Conservation (phyloP, 768 basidiomycete genomes). For the Podaxis rugospora region DNA sequence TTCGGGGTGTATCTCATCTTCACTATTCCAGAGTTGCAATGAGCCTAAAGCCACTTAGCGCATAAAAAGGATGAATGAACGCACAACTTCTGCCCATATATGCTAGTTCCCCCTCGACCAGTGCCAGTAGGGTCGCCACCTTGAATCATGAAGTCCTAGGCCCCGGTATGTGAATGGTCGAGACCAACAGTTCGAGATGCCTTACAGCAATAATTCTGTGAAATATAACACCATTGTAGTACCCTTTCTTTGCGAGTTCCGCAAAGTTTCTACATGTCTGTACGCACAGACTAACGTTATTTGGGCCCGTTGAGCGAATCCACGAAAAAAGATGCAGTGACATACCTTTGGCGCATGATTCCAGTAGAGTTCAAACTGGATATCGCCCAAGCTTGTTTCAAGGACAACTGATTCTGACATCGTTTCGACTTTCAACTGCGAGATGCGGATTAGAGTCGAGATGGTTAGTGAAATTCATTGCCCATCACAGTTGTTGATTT, state of each 20-base stretch:
- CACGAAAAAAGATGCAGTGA: background rate
- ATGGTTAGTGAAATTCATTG: background rate
- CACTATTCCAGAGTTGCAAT: slow-evolving; percentile 35
- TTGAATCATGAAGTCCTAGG: slow-evolving; percentile 95
- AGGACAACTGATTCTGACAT: slow-evolving; percentile 59
- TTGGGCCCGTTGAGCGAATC: slow-evolving; percentile 9
- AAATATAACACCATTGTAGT: slow-evolving; percentile 88
- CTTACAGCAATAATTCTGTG: slow-evolving; percentile 87
- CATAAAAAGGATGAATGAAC: slow-evolving; percentile 16
- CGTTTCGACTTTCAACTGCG: background rate
- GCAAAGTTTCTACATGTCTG: slow-evolving; percentile 96
- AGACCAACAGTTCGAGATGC: background rate
- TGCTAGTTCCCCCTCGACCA: slow-evolving; percentile 86
- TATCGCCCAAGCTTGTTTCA: slow-evolving; percentile 81
- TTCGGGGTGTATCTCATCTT: slow-evolving; percentile 90
- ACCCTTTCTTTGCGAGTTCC: slow-evolving; percentile 85
- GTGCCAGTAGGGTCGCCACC: slow-evolving; percentile 95
- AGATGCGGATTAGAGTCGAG: background rate
- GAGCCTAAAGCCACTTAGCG: background rate
- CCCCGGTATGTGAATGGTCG: background rate
- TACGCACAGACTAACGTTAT: slow-evolving; percentile 15
- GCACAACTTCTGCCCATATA: slow-evolving; percentile 85
- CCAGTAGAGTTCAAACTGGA: slow-evolving; percentile 91
- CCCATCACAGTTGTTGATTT: background rate
- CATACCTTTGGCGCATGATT: slow-evolving; percentile 74